Percentiles rank a stretch among this genome's conserved stretches.
These are phyloP conservation scores for Paracamarosporium sp. DNA, from an alignment of 2,329 filamentous ascomycete species.

Conservation along the genomic window DNA sequence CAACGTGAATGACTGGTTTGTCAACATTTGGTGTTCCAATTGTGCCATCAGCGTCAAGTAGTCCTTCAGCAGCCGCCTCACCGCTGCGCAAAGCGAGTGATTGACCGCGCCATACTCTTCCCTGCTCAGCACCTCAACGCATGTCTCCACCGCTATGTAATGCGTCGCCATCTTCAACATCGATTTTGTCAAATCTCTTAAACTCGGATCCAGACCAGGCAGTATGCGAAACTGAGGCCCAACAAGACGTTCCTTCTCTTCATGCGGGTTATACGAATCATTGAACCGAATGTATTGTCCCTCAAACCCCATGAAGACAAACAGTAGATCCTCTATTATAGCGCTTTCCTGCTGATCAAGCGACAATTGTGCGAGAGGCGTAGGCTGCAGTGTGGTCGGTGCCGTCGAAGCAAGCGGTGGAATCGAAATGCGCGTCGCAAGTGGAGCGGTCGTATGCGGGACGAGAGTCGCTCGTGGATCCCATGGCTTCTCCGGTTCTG, in stretches of 20 bases:
- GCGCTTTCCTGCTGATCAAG: slow-evolving; percentile 84
- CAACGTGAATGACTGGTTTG: slow-evolving; percentile 86
- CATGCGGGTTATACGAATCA: slow-evolving; percentile 79
- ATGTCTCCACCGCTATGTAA: slow-evolving; percentile 88
- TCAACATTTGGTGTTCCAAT: slow-evolving; percentile 90
- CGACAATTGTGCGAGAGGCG: slow-evolving; percentile 72
- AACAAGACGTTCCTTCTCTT: slow-evolving; percentile 85
- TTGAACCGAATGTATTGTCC: slow-evolving; percentile 94
- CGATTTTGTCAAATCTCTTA: slow-evolving; percentile 83
- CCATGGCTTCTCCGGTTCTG: slow-evolving; percentile 64
- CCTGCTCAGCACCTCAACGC: slow-evolving; percentile 91
- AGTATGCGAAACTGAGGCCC: slow-evolving; percentile 83
- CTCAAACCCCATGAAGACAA: slow-evolving; percentile 97
- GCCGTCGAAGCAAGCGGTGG: slow-evolving; percentile 70
- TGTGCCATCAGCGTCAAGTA: slow-evolving; percentile 93
- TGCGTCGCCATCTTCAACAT: slow-evolving; percentile 96
- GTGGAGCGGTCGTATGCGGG: slow-evolving; percentile 72
- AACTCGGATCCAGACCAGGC: slow-evolving; percentile 85
- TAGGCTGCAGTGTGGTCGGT: slow-evolving; percentile 72
- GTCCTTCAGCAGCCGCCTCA: slow-evolving; percentile 89
- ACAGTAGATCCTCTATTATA: slow-evolving; percentile 88
- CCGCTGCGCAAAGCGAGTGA: slow-evolving; percentile 93
- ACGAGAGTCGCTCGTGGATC: slow-evolving; percentile 79
- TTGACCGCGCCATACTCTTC: slow-evolving; percentile 95
- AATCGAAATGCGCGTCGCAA: slow-evolving; percentile 71